phyloP scores from a whole-genome alignment of 139 green algal species.

The Tetradesmus lagerheimii region DNA sequence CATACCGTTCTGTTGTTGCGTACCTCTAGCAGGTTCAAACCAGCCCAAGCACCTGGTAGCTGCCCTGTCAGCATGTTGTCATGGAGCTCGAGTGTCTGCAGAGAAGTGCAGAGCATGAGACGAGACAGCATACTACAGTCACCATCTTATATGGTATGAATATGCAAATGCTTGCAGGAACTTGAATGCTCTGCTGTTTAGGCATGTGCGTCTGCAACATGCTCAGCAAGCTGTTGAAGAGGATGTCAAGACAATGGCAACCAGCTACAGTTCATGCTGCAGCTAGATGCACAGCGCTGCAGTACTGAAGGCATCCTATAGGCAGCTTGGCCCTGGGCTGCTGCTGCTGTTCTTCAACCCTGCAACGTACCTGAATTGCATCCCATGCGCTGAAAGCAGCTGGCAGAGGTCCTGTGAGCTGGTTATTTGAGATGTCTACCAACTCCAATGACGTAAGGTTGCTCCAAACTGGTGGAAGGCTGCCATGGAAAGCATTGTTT shows the following conservation, averaged over 20 bases:
- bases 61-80: not conserved
- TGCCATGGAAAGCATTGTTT: conserved; percentile 18
- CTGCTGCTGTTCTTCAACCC: not conserved
- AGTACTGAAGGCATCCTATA: not conserved
- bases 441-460: conserved; percentile 16
- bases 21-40: conserved; percentile 29
- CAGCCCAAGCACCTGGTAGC: conserved; percentile 10
- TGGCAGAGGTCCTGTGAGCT: conserved; percentile 13
- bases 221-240: no score
- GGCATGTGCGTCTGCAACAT: no score
- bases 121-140: no score
- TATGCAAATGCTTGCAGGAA: no score
- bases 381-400: not conserved
- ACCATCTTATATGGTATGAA: no score
- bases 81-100: conserved; percentile 27
- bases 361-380: not conserved
- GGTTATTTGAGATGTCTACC: not conserved
- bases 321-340: not conserved
- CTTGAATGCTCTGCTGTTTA: no score
- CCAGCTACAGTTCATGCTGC: not conserved
- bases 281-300: no score
- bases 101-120: not conserved
- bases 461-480: not conserved
- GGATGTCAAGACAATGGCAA: not conserved
- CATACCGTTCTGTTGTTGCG: not conserved